Evolutionary conservation across 768 basidiomycete genomes (phyloP).

Genomic region (Suillus paluster): DNA sequence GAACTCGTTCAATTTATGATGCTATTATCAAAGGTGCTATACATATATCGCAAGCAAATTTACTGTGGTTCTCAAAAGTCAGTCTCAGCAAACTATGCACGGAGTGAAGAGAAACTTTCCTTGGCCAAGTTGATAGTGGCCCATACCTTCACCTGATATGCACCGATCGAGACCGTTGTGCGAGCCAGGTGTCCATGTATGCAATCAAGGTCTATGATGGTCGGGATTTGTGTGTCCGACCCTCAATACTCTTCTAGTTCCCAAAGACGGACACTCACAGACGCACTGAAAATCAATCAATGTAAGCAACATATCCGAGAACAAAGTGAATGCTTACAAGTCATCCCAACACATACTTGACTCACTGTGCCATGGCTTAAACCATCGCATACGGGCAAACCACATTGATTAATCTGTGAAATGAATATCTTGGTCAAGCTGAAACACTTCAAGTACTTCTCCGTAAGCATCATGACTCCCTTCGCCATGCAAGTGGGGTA

Average conservation of each 20-base stretch:
- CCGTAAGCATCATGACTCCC: not conserved
- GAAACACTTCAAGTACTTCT: conserved; percentile 9
- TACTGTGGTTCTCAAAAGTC: too few species aligned
- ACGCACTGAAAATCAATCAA: not conserved
- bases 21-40: too few species aligned
- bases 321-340: conserved; percentile 1
- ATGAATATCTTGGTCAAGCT: conserved; percentile 6
- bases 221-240: not conserved
- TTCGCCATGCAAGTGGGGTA: not conserved
- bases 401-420: not conserved
- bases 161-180: conserved; percentile 1
- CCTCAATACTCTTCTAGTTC: conserved; percentile 4
- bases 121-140: conserved; percentile 7
- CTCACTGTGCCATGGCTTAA: not conserved
- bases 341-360: not conserved
- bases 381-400: conserved; percentile 7
- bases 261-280: conserved; percentile 3
- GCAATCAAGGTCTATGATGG: conserved; percentile 5
- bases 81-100: too few species aligned
- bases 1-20: too few species aligned
- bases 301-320: not conserved
- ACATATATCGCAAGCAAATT: too few species aligned
- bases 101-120: not conserved
- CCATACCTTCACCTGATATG: conserved; percentile 3
- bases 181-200: not conserved